Evolutionary conservation across 2,329 filamentous ascomycete species (phyloP).

Genomic region (Pseudogymnoascus sp.): DNA sequence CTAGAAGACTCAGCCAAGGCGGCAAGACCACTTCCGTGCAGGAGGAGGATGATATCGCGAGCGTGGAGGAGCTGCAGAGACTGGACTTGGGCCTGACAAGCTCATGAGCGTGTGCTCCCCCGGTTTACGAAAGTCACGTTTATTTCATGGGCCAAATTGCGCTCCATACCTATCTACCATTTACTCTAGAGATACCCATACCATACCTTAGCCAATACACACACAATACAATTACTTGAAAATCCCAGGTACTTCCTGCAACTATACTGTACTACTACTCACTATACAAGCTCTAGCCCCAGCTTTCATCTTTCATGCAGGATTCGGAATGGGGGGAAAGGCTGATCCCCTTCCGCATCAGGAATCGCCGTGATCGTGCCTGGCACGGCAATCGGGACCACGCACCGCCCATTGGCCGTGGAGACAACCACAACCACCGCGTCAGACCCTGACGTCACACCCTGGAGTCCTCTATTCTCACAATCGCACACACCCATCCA

Average conservation of each 20-base stretch:
- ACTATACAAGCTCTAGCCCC: background rate
- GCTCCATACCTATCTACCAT: background rate
- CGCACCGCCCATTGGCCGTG: background rate
- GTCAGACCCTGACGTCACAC: slow-evolving; percentile 2
- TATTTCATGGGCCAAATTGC: background rate
- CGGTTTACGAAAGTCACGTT: background rate
- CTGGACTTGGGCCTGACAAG: background rate
- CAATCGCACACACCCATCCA: background rate
- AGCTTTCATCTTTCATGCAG: background rate
- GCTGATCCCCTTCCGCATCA: slow-evolving; percentile 1
- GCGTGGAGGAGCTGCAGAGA: background rate
- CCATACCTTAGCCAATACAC: background rate
- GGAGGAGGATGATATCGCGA: slow-evolving; percentile 10
- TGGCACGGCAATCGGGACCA: background rate
- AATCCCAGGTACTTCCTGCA: background rate
- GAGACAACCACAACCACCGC: background rate
- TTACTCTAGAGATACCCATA: background rate
- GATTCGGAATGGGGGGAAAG: background rate
- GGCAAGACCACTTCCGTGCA: slow-evolving; percentile 41
- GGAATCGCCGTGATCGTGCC: background rate
- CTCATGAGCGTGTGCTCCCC: background rate
- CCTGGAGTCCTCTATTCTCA: background rate
- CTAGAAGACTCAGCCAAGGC: slow-evolving; percentile 26
- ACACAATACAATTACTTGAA: background rate
- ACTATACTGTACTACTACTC: background rate